A percentile compares a stretch with the other conserved stretches of the same genome.
Evolutionary conservation across 2,329 filamentous ascomycete genomes (phyloP).

Genomic region (Microcyclosporella mali): DNA sequence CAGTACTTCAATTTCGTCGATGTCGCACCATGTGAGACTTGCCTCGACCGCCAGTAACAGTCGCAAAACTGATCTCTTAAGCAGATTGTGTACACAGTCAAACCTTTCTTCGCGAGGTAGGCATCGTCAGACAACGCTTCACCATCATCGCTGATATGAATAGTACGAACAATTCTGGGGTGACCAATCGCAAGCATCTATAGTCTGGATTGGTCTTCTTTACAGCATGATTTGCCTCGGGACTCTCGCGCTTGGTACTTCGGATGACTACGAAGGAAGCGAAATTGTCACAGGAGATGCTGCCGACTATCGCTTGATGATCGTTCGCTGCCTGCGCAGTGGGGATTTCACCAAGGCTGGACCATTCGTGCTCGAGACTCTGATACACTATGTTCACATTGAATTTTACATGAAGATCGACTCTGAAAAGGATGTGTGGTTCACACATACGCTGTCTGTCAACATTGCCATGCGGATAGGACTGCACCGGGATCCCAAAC

Average conservation of each 20-base stretch:
- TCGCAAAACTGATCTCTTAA: background rate
- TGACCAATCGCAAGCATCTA: slow-evolving; percentile 32
- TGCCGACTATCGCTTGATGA: slow-evolving; percentile 2
- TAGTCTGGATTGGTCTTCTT: slow-evolving; percentile 42
- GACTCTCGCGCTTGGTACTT: background rate
- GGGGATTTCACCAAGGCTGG: background rate
- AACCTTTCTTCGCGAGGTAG: slow-evolving; percentile 4
- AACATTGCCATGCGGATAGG: slow-evolving; percentile 6
- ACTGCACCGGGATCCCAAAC: slow-evolving; percentile 4
- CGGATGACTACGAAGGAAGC: background rate
- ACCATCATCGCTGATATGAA: background rate
- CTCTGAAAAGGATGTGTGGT: slow-evolving; percentile 1
- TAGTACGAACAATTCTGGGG: slow-evolving; percentile 42
- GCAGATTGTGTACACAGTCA: slow-evolving; percentile 1
- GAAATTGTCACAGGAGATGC: background rate
- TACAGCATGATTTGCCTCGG: slow-evolving; percentile 35
- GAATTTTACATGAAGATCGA: slow-evolving; percentile 2
- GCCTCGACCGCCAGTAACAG: background rate
- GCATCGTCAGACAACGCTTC: background rate
- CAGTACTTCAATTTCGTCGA: slow-evolving; percentile 4
- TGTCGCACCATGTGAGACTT: slow-evolving; percentile 3
- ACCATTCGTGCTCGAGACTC: background rate
- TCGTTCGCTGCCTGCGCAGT: slow-evolving; percentile 1
- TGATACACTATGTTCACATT: slow-evolving; percentile 1
- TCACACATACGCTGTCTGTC: slow-evolving; percentile 1